Evolutionary conservation across 371 early-diverging fungal species (phyloP), one percentile per base, ranked within the genome.

Genomic region (Chytridium lagenaria): DNA sequence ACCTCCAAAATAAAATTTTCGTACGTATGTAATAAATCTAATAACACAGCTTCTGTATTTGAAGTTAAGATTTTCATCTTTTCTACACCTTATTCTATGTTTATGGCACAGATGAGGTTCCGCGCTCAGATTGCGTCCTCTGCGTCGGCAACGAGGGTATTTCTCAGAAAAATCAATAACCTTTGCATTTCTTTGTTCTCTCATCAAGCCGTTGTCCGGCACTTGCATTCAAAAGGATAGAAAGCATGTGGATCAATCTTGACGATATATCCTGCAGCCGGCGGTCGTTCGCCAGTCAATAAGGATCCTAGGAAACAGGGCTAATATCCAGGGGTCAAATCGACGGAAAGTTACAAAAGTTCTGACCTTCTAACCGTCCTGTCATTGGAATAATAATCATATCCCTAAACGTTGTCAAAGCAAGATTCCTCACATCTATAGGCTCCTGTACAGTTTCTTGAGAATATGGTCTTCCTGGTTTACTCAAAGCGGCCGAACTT

Each of bases 171-270:
- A 34, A 61, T 61, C 12, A 61, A 34, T 10, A 61, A 34, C 34
- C 61, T 23, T 61, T 61, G 61, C 61, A 61, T 23, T 34, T 66
- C 66, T 66, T 66, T 38, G 40, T 2, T 44, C 66, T 37, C 2
- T 66, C 66, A 28, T 66, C 66, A 5, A 40, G 3, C 23, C 38
- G 19, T 28, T 66, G 44, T 7, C 23, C 44, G 2, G 66, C 5
- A 33, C 66, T 44, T 10, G 66, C 66, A 44, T 66, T 66, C 28
- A 40, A 16, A 16, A 66, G 70, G 22, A 92, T 75, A 1, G 88
- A 88, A 1, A 91, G 90, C 93, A 93, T 93, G 73, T 93, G 93
- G 23, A 92, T 76, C 87, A 91, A 87, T 50, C 91, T 88, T 30
- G 91, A 83, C 7, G 91, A 90, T 5, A 90, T 89, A 26, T 92